phyloP scores from a whole-genome alignment of 495 filamentous ascomycete genomes.

The Xylaria castorea region DNA sequence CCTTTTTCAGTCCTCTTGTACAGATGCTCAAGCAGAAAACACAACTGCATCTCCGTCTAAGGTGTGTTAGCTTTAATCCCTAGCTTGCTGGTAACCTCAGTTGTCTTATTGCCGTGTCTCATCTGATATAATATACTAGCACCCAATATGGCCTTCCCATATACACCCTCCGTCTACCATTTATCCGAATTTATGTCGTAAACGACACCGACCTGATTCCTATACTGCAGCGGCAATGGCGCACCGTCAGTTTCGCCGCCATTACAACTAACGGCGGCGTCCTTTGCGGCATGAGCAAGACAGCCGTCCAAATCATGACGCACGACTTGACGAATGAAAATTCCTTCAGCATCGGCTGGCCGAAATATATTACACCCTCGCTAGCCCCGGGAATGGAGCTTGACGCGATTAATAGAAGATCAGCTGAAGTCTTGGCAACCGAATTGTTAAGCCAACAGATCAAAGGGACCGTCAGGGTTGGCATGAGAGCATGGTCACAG shows the following conservation, averaged over 20 bases:
- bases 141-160: conserved; percentile 33
- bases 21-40: too few relatives aligned
- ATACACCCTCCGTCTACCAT: conserved; percentile 39
- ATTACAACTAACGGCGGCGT: conserved; percentile 20
- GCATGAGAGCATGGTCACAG: neutral
- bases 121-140: too few relatives aligned
- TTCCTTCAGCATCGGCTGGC: conserved; percentile 27
- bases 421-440: conserved; percentile 19
- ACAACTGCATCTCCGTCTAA: too few relatives aligned
- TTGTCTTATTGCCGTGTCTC: too few relatives aligned
- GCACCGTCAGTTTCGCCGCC: conserved; percentile 30
- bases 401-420: conserved; percentile 30
- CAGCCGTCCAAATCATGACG: conserved; percentile 28
- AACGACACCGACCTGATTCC: conserved; percentile 34
- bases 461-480: neutral
- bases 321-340: conserved; percentile 22
- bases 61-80: too few relatives aligned
- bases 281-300: conserved; percentile 30
- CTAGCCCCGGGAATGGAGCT: conserved; percentile 30
- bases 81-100: too few relatives aligned
- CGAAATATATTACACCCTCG: conserved; percentile 12
- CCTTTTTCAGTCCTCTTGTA: too few relatives aligned
- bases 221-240: conserved; percentile 31
- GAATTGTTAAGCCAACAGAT: neutral
- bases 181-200: conserved; percentile 35